phyloP scores from a whole-genome alignment of 169 alveolate genomes.

The Plasmodium vinckei region DNA sequence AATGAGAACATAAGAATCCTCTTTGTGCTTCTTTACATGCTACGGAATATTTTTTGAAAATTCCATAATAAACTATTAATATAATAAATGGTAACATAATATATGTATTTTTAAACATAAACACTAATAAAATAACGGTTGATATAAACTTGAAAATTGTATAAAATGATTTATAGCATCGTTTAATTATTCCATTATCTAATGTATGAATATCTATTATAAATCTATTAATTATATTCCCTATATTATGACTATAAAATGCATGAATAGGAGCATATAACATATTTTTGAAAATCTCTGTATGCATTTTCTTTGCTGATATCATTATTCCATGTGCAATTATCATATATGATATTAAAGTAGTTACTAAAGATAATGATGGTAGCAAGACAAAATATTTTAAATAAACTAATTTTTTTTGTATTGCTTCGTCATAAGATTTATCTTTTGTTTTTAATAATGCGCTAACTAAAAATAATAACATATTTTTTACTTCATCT shows the following conservation, averaged over 20 bases:
- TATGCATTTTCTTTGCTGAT: constrained; percentile 78
- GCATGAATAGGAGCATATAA: constrained; percentile 80
- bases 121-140: constrained; percentile 56
- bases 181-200: constrained; percentile 79
- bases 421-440: constrained; percentile 4
- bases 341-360: constrained; percentile 31
- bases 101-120: constrained; percentile 46
- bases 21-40: constrained; percentile 84
- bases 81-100: constrained; percentile 42
- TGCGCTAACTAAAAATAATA: constrained; percentile 32
- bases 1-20: constrained; percentile 74
- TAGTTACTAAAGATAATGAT: constrained; percentile 27
- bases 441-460: constrained; percentile 13
- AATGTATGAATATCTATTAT: constrained; percentile 78
- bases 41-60: constrained; percentile 56
- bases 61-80: constrained; percentile 30
- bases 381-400: constrained; percentile 52
- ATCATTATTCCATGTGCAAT: constrained; percentile 66
- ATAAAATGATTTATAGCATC: constrained; percentile 73
- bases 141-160: constrained; percentile 69
- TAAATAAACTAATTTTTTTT: constrained; percentile 1
- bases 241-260: constrained; percentile 78
- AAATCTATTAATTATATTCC: constrained; percentile 79
- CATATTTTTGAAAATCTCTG: constrained; percentile 73
- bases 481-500: constrained; percentile 61